Base-by-base conservation (phyloP, 148 eudicot species). In the Limonium bicolor region DNA sequence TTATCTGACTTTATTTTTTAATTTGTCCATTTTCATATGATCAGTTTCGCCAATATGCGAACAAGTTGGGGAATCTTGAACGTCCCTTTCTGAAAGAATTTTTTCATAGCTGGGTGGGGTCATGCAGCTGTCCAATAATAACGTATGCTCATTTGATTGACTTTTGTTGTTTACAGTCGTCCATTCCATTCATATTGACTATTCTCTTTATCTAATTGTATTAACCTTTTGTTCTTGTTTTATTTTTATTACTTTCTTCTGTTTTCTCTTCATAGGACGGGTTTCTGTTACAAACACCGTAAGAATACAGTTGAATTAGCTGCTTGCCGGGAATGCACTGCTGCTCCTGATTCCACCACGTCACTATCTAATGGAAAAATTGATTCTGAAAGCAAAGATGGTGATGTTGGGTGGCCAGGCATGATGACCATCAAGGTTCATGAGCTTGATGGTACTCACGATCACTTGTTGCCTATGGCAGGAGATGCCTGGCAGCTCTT, bases 391-490 rank as follows among this genome's bases (percentile, higher is more conserved):
- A 84, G 60, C 43, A 76, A 77, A 41, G 95, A 90, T 45, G 70
- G 68, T 50, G 86, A 74, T 62, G 70, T 62, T 62, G 95, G 97
- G 20, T 90, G 97, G 87, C 97, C 97, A 48, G 97, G 97, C 43
- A 84, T 90, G 97, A 90, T 90, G 95, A 90, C 95, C 41, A 78
- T 84, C 56, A 64, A 92, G 68, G 87, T 84, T 51, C 95, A 90
- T 60, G 97, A 90, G 70, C 76, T 90, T 63, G 95, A 90, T 69
- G 95, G 95, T 59, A 84, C 82, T 61, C 90, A 90, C 78, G 97
- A 90, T 56, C 95, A 84, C 65, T 95, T 84, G 46, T 70, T 90
- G 51, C 97, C 97, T 40, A 84, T 84, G 95, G 72, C 95, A 60
- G 97, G 97, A 47, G 97, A 90, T 63, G 59, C 95, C 43, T 75